These are phyloP conservation scores for Cyathus striatus DNA, from an alignment of 768 basidiomycete species.

Conservation along the genomic window DNA sequence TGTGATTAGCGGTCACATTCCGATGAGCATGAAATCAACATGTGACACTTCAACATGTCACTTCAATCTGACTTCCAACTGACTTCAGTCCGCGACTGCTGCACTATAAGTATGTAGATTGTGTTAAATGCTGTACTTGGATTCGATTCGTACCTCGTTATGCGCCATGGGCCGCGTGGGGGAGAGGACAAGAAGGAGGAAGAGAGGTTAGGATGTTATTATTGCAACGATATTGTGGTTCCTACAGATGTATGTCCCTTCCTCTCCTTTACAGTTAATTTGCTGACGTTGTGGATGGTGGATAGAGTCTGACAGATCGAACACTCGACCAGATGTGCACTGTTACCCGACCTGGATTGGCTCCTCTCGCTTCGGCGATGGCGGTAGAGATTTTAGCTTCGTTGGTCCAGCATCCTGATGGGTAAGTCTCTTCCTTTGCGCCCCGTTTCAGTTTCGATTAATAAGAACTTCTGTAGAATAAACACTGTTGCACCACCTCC, in stretches of 20 bases:
- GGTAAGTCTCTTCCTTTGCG: slow-evolving; percentile 37
- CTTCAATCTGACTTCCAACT: no score
- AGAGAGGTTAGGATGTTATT: slow-evolving; percentile 82
- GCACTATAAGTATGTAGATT: no score
- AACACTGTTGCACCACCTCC: slow-evolving; percentile 70
- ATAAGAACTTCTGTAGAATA: no score
- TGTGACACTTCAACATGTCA: no score
- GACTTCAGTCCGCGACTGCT: no score
- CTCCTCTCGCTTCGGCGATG: slow-evolving; percentile 85
- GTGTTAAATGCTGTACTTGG: slow-evolving; percentile 93
- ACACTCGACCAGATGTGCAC: slow-evolving; percentile 99
- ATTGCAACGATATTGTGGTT: slow-evolving; percentile 97
- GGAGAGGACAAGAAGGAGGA: slow-evolving; percentile 20
- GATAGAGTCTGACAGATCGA: slow-evolving; percentile 65
- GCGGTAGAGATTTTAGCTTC: slow-evolving; percentile 92
- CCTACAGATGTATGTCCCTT: slow-evolving; percentile 71
- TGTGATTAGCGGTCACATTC: no score
- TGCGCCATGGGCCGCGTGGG: slow-evolving; percentile 83
- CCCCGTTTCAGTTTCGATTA: no score
- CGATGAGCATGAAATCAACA: no score
- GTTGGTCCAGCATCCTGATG: slow-evolving; percentile 82
- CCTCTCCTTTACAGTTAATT: neutral
- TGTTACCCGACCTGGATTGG: slow-evolving; percentile 91
- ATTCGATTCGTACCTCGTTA: slow-evolving; percentile 94
- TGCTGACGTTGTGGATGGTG: no score